phyloP scores from a whole-genome alignment of 2,329 filamentous ascomycete species.

The Scedosporium aurantiacum region DNA sequence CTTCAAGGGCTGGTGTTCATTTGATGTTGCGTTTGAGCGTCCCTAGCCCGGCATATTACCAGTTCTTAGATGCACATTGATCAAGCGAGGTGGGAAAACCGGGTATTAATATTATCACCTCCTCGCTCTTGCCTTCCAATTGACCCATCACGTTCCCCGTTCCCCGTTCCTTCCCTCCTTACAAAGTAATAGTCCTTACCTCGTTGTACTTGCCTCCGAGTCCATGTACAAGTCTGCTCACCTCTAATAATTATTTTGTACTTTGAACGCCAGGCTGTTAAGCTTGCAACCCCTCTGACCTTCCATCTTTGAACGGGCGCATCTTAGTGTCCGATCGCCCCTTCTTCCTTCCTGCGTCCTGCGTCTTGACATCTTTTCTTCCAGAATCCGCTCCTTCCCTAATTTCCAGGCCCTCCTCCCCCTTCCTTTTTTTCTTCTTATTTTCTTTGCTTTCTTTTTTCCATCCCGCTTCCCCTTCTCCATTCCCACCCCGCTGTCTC shows the following conservation, averaged over 20 bases:
- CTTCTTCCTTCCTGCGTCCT: not conserved
- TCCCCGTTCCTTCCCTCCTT: not conserved
- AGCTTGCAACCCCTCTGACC: not conserved
- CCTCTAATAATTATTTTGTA: not conserved
- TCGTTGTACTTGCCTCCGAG: too few relatives aligned
- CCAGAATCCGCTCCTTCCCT: not conserved
- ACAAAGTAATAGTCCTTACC: too few relatives aligned
- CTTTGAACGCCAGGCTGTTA: not conserved
- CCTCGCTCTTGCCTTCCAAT: not conserved
- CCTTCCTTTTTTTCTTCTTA: not conserved
- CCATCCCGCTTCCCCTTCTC: not conserved
- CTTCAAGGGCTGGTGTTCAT: too few relatives aligned
- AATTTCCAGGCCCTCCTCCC: not conserved
- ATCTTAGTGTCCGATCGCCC: not conserved
- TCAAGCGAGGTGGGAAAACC: not conserved
- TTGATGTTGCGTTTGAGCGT: not conserved
- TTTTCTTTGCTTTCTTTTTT: not conserved
- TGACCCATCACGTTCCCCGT: not conserved
- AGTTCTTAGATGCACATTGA: not conserved
- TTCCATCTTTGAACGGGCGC: not conserved
- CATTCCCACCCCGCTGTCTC: not conserved
- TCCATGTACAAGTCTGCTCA: not conserved
- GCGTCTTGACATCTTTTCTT: too few relatives aligned
- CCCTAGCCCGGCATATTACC: not conserved
- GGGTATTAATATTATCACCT: conserved; percentile 1